Evolutionary conservation across 305 asterid species (phyloP).

Genomic region (Fraxinus sp.): DNA sequence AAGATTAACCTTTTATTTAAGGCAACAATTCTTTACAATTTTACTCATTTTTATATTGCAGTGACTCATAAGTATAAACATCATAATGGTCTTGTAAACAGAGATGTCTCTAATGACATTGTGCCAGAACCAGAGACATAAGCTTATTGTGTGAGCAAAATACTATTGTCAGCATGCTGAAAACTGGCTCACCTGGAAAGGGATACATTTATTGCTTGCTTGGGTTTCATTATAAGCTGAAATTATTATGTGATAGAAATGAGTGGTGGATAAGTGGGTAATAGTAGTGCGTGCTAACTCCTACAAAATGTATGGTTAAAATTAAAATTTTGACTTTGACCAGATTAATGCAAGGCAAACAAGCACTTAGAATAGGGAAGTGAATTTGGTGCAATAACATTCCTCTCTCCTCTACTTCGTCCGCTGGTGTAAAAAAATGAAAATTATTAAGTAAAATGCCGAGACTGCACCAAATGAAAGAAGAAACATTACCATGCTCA

Average conservation of each 20-base stretch:
- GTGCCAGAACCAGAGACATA: not conserved
- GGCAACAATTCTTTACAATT: not conserved
- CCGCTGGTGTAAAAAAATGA: not conserved
- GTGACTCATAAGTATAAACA: not conserved
- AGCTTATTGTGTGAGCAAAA: not conserved
- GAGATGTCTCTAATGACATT: not conserved
- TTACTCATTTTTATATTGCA: not conserved
- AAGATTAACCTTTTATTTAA: not conserved
- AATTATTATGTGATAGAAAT: not conserved
- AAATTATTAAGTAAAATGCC: not conserved
- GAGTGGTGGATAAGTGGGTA: not conserved
- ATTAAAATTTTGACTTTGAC: not conserved
- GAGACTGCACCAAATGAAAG: constrained; percentile 13
- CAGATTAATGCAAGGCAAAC: not conserved
- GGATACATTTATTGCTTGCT: not conserved
- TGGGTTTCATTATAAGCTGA: not conserved
- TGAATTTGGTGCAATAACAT: not conserved
- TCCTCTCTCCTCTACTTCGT: too few species aligned
- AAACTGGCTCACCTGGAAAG: not conserved
- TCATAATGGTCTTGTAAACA: not conserved
- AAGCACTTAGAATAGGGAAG: not conserved
- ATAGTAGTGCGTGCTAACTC: not conserved
- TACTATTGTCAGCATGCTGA: not conserved
- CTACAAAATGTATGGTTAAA: not conserved
- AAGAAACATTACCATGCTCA: constrained; percentile 82